Conservation (phyloP, 163 green algal species). For the Scenedesmus sp. region DNA sequence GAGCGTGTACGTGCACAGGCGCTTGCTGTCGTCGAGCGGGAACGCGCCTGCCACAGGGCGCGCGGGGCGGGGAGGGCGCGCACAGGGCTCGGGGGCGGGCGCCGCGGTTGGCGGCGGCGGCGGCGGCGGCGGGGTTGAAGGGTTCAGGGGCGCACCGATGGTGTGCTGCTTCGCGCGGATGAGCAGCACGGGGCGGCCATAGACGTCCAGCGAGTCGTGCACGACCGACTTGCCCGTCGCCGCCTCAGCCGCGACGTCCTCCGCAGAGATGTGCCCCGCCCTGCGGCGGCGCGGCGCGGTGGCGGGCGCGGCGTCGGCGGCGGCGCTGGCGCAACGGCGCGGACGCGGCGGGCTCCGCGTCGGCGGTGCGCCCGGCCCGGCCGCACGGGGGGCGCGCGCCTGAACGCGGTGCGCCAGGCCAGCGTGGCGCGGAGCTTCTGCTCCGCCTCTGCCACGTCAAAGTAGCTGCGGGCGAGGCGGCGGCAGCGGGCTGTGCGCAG, state of each 20-base stretch:
- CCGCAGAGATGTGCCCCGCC: conserved; percentile 48
- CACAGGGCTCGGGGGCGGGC: neutral
- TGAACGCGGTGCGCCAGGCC: conserved; percentile 68
- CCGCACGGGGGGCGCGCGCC: conserved; percentile 29
- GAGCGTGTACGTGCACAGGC: conserved; percentile 68
- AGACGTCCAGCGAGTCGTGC: conserved; percentile 71
- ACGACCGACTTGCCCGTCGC: conserved; percentile 86
- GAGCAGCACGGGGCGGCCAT: conserved; percentile 80
- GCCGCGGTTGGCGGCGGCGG: neutral
- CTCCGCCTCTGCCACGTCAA: conserved; percentile 79
- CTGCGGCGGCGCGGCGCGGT: too few relatives aligned
- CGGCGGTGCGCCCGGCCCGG: too few relatives aligned
- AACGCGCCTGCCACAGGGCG: conserved; percentile 50
- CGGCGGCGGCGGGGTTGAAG: neutral
- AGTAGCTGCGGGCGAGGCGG: conserved; percentile 45
- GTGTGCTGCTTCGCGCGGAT: conserved; percentile 71
- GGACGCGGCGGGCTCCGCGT: too few relatives aligned
- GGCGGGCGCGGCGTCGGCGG: too few relatives aligned
- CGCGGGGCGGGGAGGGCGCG: neutral
- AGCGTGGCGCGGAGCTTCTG: conserved; percentile 79
- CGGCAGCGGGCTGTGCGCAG: neutral
- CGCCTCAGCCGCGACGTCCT: conserved; percentile 63
- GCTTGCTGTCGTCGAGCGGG: conserved; percentile 68
- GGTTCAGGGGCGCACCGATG: conserved; percentile 53
- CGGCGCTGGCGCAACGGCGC: too few relatives aligned